Evolutionary conservation across 2,329 filamentous ascomycete species (phyloP).

Genomic region (Microthyrium microscopicum): DNA sequence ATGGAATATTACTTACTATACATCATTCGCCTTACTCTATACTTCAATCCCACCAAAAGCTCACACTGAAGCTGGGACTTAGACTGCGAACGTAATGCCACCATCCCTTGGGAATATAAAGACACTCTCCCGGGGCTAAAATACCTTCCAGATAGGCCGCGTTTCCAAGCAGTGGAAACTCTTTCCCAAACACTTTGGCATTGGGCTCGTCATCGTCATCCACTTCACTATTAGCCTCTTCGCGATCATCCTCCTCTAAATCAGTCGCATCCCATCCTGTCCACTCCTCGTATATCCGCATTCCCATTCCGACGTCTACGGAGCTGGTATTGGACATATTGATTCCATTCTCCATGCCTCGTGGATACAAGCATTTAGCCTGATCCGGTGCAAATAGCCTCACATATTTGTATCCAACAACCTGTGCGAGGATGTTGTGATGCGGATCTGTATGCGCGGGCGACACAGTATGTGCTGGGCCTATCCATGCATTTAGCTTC

Average conservation of each 20-base stretch:
- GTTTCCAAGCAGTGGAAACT: slow-evolving; percentile 37
- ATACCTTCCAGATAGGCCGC: slow-evolving; percentile 60
- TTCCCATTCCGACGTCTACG: slow-evolving; percentile 58
- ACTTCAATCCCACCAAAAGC: slow-evolving; percentile 76
- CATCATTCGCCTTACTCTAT: background rate
- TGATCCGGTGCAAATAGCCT: slow-evolving; percentile 61
- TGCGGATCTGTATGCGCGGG: slow-evolving; percentile 89
- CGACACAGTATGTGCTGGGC: slow-evolving; percentile 72
- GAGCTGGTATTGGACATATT: slow-evolving; percentile 84
- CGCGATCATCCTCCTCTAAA: no score
- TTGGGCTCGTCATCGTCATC: slow-evolving; percentile 23
- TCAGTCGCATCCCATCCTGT: slow-evolving; percentile 8
- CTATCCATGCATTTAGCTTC: slow-evolving; percentile 75
- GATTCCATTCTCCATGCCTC: slow-evolving; percentile 65
- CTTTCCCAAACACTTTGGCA: slow-evolving; percentile 18
- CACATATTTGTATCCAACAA: slow-evolving; percentile 84
- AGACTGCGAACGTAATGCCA: slow-evolving; percentile 92
- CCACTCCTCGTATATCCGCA: slow-evolving; percentile 27
- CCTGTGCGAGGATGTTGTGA: slow-evolving; percentile 80
- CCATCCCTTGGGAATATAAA: slow-evolving; percentile 90
- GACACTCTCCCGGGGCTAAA: slow-evolving; percentile 60
- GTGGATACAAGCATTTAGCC: slow-evolving; percentile 37
- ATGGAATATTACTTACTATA: no score
- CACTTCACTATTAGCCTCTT: slow-evolving; percentile 9
- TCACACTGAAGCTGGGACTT: slow-evolving; percentile 80